These are phyloP conservation scores for Pinus tabuliformis DNA, from an alignment of 75 land plant genomes.

Conservation along the genomic window DNA sequence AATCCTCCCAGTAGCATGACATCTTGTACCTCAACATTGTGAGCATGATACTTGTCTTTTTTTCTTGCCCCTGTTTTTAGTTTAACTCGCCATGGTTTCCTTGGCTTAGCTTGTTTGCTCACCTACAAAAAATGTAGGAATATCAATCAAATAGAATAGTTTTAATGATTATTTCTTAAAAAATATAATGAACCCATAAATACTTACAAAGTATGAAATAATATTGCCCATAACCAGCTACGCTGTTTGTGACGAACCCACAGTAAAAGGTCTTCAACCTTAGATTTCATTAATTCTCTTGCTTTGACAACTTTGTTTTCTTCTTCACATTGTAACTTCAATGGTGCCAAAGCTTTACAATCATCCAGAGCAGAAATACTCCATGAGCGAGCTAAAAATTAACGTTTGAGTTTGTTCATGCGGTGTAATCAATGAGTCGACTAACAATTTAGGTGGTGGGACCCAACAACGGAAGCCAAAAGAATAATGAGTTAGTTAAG, in stretches of 20 bases:
- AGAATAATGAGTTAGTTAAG: no score
- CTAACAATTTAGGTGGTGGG: no score
- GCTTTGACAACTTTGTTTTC: background rate
- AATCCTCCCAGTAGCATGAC: conserved; percentile 90
- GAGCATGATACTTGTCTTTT: conserved; percentile 79
- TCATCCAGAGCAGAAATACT: conserved; percentile 78
- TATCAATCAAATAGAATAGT: background rate
- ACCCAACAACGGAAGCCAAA: no score
- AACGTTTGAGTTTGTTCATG: no score
- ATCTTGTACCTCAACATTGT: conserved; percentile 90
- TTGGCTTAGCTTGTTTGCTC: conserved; percentile 17
- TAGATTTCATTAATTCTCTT: background rate
- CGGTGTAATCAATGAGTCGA: no score
- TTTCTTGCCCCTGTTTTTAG: conserved; percentile 72
- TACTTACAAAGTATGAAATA: conserved; percentile 78
- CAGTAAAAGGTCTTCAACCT: conserved; percentile 43
- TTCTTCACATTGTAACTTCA: conserved; percentile 8
- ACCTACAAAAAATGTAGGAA: background rate
- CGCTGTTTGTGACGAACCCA: conserved; percentile 81
- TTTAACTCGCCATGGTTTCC: conserved; percentile 72
- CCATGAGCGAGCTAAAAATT: conserved; percentile 89
- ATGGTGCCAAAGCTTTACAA: conserved; percentile 61
- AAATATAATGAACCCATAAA: background rate
- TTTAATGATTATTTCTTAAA: no score
- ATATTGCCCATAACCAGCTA: conserved; percentile 85